Percentiles rank a stretch among this genome's conserved stretches.
These are phyloP conservation scores for Pseudoneurospora amorphoporcata DNA, from an alignment of 495 filamentous ascomycete species.

Conservation along the genomic window DNA sequence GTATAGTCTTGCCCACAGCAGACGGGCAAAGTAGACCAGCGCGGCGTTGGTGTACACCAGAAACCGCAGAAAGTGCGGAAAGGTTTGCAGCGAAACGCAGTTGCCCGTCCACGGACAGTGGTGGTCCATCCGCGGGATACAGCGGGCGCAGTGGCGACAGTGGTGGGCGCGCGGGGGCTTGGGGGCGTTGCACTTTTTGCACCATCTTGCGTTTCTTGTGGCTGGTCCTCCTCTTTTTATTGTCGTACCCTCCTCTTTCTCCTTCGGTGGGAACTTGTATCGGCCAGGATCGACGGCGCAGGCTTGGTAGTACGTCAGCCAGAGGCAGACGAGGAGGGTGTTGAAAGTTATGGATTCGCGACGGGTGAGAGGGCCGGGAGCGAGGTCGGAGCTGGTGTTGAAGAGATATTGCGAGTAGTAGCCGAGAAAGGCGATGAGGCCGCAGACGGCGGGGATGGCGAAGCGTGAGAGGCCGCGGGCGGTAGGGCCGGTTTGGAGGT, in stretches of 20 bases:
- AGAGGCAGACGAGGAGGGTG: slow-evolving; percentile 55
- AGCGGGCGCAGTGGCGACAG: slow-evolving; percentile 79
- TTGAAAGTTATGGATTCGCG: slow-evolving; percentile 65
- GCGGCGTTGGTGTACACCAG: slow-evolving; percentile 63
- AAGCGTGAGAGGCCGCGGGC: slow-evolving; percentile 32
- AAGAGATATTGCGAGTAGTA: slow-evolving; percentile 83
- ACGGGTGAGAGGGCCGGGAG: slow-evolving; percentile 54
- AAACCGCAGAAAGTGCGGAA: slow-evolving; percentile 86
- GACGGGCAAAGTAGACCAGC: slow-evolving; percentile 48
- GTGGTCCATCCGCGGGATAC: slow-evolving; percentile 96
- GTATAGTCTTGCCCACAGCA: slow-evolving; percentile 49
- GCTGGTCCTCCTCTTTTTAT: background rate
- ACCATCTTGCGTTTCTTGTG: slow-evolving; percentile 45
- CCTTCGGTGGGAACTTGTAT: slow-evolving; percentile 30
- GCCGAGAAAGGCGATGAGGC: slow-evolving; percentile 66
- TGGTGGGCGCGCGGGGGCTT: slow-evolving; percentile 90
- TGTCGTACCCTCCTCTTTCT: background rate
- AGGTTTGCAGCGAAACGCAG: slow-evolving; percentile 84
- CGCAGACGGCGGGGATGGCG: slow-evolving; percentile 56
- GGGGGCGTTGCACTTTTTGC: slow-evolving; percentile 69
- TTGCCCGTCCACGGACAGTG: slow-evolving; percentile 95
- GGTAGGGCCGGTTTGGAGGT: slow-evolving; percentile 18
- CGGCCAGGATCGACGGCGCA: slow-evolving; percentile 71
- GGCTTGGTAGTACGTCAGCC: slow-evolving; percentile 68
- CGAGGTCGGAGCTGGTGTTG: slow-evolving; percentile 43